Base-by-base conservation (phyloP, 1,139 yeast genomes). In the Pichia sp. region DNA sequence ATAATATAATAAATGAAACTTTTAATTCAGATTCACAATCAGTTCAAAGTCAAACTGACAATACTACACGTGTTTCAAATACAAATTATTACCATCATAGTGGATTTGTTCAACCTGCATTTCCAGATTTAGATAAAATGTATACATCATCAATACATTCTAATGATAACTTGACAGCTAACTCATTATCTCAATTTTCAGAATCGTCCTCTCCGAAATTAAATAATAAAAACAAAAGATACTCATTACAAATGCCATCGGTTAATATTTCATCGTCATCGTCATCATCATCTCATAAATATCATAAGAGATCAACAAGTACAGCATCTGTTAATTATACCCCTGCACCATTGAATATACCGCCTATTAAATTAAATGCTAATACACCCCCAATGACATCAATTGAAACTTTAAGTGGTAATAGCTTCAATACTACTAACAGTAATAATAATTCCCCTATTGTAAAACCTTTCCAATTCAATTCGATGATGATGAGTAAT, bases 391-490 rank as follows among this genome's bases (percentile, higher is more conserved):
- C 69, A 0, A 43, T 55, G 11, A 54, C 72, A 49, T 24, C 23
- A 23, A 33, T 12, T 33, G 4, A 11, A 28, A 7, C 30, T 7
- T 11, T 26, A 6, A 26, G 16, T 32, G 35, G 26, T n/a, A n/a
- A n/a, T n/a, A n/a, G n/a, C n/a, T n/a, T n/a, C n/a, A n/a, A n/a
- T n/a, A n/a, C n/a, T n/a, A n/a, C n/a, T n/a, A n/a, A n/a, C n/a
- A n/a, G n/a, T n/a, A n/a, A n/a, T n/a, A n/a, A n/a, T n/a, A n/a
- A n/a, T n/a, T n/a, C n/a, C n/a, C n/a, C n/a, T n/a, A n/a, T n/a
- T n/a, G n/a, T n/a, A 1, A 67, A 64, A 43, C 82, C 82, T 0
- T 78, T 78, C 64, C 74, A 74, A 51, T 78, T 76, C 62, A 66
- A 69, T 45, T 69, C 79, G 2, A 66, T 71, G 31, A 65, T 69